Conservation (phyloP, 2,329 filamentous ascomycete genomes). For the Aaosphaeria arxii region DNA sequence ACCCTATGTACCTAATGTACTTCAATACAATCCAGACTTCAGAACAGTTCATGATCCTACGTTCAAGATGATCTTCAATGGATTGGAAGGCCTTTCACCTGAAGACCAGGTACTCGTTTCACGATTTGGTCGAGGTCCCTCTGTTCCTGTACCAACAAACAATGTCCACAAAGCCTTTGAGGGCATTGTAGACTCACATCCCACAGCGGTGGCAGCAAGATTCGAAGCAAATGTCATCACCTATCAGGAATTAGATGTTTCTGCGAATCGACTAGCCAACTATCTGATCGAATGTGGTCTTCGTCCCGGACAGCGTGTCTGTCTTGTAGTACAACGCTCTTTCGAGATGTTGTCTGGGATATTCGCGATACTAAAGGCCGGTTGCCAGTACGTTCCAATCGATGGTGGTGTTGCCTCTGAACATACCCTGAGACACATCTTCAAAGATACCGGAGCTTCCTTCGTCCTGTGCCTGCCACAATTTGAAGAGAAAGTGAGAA, state of each 20-base stretch:
- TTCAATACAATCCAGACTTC: no score
- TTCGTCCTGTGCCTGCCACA: constrained; percentile 48
- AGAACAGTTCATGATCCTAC: no score
- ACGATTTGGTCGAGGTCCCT: constrained; percentile 21
- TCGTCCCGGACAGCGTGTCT: constrained; percentile 44
- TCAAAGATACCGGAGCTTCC: constrained; percentile 45
- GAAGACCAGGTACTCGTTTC: constrained; percentile 19
- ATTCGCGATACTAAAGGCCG: constrained; percentile 54
- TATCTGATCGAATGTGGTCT: constrained; percentile 27
- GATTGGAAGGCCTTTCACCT: constrained; percentile 11
- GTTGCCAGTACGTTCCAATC: constrained; percentile 59
- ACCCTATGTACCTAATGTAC: no score
- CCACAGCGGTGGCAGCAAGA: constrained; percentile 19
- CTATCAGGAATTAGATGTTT: constrained; percentile 26
- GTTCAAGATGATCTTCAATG: constrained; percentile 3
- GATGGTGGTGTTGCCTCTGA: constrained; percentile 48
- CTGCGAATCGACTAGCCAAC: constrained; percentile 29
- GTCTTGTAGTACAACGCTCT: constrained; percentile 55
- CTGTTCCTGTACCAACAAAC: constrained; percentile 11
- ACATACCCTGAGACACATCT: constrained; percentile 44
- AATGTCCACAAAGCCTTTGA: constrained; percentile 28
- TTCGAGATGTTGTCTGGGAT: constrained; percentile 59
- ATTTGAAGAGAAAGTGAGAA: constrained; percentile 24
- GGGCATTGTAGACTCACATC: constrained; percentile 20
- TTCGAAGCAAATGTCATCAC: constrained; percentile 19